A percentile compares a stretch with the other conserved stretches of the same genome.
Conservation (phyloP, 192 early-diverging fungal species). For the Dissophora ornata region DNA sequence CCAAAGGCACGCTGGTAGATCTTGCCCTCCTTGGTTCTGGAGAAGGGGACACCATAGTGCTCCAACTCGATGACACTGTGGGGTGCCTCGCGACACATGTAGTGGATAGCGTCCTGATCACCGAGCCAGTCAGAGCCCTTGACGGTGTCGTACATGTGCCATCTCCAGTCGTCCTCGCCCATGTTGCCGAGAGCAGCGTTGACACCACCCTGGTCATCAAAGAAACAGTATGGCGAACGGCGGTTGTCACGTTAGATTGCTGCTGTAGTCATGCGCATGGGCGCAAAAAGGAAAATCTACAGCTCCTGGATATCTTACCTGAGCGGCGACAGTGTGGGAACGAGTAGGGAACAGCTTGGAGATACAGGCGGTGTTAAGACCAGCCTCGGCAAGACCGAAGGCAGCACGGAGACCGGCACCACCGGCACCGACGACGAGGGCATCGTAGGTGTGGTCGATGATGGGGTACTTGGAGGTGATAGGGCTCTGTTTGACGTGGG, state of each 20-base stretch:
- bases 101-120: conserved; percentile 99
- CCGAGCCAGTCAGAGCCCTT: conserved; percentile 99
- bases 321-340: conserved; percentile 98
- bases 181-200: conserved; percentile 99
- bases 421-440: conserved; percentile 98
- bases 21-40: conserved; percentile 95
- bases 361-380: conserved; percentile 98
- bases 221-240: too few species aligned
- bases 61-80: conserved; percentile 96
- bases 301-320: conserved; percentile 66
- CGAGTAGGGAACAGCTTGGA: conserved; percentile 98
- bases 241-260: too few species aligned
- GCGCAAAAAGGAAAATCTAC: too few species aligned
- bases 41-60: conserved; percentile 98
- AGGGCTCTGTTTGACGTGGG: conserved; percentile 48
- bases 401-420: conserved; percentile 98
- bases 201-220: conserved; percentile 96
- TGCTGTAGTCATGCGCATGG: too few species aligned
- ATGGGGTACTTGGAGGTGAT: conserved; percentile 88
- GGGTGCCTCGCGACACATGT: conserved; percentile 99
- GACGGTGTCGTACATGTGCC: conserved; percentile 99
- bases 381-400: conserved; percentile 94
- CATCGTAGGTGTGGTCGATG: conserved; percentile 98
- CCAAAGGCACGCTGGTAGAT: conserved; percentile 99
- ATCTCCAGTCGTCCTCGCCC: conserved; percentile 99